phyloP scores from a whole-genome alignment of 352 stramenopile genomes.

The Pythium brassicae region DNA sequence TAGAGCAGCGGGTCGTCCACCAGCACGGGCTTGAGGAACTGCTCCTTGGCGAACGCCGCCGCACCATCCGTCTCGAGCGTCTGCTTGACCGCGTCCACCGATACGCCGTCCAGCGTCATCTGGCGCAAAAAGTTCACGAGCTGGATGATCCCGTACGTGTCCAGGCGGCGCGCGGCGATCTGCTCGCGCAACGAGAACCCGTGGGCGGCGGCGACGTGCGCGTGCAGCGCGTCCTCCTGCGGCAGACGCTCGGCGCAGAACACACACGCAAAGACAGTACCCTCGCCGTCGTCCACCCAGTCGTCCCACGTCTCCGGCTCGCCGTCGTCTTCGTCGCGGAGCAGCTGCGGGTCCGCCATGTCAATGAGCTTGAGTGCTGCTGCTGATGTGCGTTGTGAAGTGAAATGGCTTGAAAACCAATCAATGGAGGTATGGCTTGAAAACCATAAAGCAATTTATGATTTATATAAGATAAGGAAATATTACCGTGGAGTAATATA shows the following conservation, averaged over 20 bases:
- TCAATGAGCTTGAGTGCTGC: neutral
- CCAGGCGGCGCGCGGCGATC: constrained; percentile 46
- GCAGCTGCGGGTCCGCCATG: constrained; percentile 16
- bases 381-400: neutral
- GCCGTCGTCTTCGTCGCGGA: constrained; percentile 22
- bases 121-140: constrained; percentile 73
- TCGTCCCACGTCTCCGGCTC: constrained; percentile 76
- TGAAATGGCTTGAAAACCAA: neutral
- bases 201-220: constrained; percentile 49
- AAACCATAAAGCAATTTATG: too few relatives aligned
- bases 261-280: constrained; percentile 53
- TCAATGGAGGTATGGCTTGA: neutral
- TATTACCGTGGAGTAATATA: too few relatives aligned
- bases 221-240: constrained; percentile 46
- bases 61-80: constrained; percentile 39
- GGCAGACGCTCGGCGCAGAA: constrained; percentile 58
- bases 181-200: constrained; percentile 57
- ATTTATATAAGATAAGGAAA: too few relatives aligned
- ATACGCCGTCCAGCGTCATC: constrained; percentile 33
- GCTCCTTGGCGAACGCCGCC: constrained; percentile 53
- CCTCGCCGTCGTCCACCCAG: constrained; percentile 71
- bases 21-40: constrained; percentile 74
- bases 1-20: constrained; percentile 79
- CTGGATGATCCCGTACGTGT: constrained; percentile 79
- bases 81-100: constrained; percentile 35